These are phyloP conservation scores for Talaromyces adpressus DNA, from an alignment of 495 filamentous ascomycete species.

Conservation along the genomic window DNA sequence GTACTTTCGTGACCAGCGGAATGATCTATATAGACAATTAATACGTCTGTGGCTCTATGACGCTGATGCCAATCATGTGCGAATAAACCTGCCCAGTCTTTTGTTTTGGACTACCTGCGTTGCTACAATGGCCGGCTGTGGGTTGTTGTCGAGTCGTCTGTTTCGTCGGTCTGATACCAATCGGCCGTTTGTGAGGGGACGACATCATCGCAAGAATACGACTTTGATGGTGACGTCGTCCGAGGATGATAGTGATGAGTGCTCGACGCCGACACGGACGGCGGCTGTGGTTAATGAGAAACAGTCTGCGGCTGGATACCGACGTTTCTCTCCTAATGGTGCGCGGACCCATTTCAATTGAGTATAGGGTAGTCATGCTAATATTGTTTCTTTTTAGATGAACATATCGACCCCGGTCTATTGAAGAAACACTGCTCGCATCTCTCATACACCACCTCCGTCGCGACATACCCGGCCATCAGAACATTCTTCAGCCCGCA, in stretches of 20 bases:
- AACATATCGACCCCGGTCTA: constrained; percentile 61
- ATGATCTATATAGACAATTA: neutral
- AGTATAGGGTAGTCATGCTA: neutral
- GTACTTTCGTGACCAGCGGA: neutral
- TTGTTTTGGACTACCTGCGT: constrained; percentile 31
- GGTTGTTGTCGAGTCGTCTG: constrained; percentile 24
- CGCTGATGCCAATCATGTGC: neutral
- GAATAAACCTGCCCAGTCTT: constrained; percentile 7
- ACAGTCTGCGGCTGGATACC: constrained; percentile 2
- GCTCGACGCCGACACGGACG: neutral
- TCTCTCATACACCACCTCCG: constrained; percentile 60
- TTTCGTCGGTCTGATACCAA: constrained; percentile 19
- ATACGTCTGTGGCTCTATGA: neutral
- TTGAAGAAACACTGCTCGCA: constrained; percentile 70
- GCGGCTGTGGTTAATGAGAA: neutral
- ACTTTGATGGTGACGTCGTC: constrained; percentile 32
- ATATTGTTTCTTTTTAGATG: constrained; percentile 2
- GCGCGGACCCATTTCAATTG: neutral
- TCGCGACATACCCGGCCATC: constrained; percentile 66
- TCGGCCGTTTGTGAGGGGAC: constrained; percentile 12
- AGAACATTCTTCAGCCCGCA: constrained; percentile 80
- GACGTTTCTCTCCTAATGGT: constrained; percentile 7
- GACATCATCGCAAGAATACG: constrained; percentile 25
- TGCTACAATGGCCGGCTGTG: constrained; percentile 36
- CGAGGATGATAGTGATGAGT: constrained; percentile 36